Evolutionary conservation across 768 basidiomycete genomes (phyloP).

Genomic region (Zangia roseola): DNA sequence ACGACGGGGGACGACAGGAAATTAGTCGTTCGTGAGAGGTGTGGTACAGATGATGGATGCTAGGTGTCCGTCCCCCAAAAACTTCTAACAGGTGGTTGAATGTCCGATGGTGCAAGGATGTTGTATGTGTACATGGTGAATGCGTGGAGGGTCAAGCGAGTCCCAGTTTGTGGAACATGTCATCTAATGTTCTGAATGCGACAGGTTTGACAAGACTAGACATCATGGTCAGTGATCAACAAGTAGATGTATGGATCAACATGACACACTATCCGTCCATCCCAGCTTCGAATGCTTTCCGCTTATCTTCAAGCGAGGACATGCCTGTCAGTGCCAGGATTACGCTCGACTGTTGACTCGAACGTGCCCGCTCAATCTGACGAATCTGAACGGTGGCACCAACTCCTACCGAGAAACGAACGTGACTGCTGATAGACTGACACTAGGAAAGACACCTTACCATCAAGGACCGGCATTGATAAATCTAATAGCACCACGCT

Average conservation of each 20-base stretch:
- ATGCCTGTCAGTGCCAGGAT: conserved; percentile 92
- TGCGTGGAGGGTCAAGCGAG: conserved; percentile 35
- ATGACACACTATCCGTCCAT: conserved; percentile 92
- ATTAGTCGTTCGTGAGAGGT: conserved; percentile 5
- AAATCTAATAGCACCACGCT: conserved; percentile 87
- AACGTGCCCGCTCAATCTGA: conserved; percentile 55
- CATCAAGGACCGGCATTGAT: conserved; percentile 94
- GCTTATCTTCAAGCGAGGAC: conserved; percentile 91
- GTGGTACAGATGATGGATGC: conserved; percentile 7
- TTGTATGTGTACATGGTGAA: conserved; percentile 4
- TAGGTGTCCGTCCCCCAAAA: conserved; percentile 1
- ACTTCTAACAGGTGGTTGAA: conserved; percentile 7
- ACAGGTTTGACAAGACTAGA: conserved; percentile 90
- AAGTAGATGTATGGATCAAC: background rate
- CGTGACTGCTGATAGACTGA: background rate
- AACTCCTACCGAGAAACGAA: conserved; percentile 49
- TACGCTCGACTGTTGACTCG: conserved; percentile 36
- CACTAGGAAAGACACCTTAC: conserved; percentile 35
- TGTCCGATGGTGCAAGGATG: conserved; percentile 7
- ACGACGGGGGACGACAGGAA: background rate
- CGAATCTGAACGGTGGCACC: conserved; percentile 85
- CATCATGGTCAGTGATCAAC: background rate
- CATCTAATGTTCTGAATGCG: conserved; percentile 86
- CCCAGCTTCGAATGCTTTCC: conserved; percentile 86
- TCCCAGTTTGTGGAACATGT: conserved; percentile 77